Base-by-base conservation (phyloP, 805 yeast species). In the Candida insectorum region DNA sequence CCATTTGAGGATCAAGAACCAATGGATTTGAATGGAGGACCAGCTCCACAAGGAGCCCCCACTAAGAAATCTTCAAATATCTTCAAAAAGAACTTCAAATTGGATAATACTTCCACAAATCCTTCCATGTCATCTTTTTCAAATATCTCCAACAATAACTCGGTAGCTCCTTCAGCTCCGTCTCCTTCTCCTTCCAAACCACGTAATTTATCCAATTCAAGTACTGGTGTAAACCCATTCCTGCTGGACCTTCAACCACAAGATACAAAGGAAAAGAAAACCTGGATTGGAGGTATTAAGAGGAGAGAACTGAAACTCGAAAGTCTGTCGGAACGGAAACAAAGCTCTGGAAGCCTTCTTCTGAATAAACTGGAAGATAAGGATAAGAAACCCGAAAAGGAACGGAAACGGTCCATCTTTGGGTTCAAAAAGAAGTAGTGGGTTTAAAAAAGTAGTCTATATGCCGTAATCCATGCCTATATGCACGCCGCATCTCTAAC, bases 261-360 rank as follows among this genome's bases (percentile, higher is more conserved):
- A 9, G 41, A 38, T 11, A 24, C 30, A n/a, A 48, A 45, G 31
- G 69, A 62, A 25, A 63, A 65, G 49, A 65, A 65, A 35, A 51
- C 61, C 22, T 62, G 69, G 68, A 65, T 64, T 4, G 65, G 64
- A 2, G 63, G 66, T 0, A 49, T 65, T 19, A 62, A 61, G 31
- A 45, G 62, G 21, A 41, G 60, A 34, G 65, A 54, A 28, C 52
- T 49, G 28, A 55, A 45, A 24, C 25, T 37, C 17, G 47, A 42
- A 8, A 30, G 24, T 21, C 31, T 29, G 11, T 27, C 28, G 8
- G 52, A 55, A 15, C 26, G 57, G 17, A 55, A 53, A 20, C 27
- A 39, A 6, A 48, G 57, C 11, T 38, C 42, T 15, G 49, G 53
- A 13, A 51, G 56, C 28, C 9, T 24, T n/a, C 26, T 33, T 12